Conservation (phyloP, 1,284 basidiomycete genomes). For the Boletus coffeatus region DNA sequence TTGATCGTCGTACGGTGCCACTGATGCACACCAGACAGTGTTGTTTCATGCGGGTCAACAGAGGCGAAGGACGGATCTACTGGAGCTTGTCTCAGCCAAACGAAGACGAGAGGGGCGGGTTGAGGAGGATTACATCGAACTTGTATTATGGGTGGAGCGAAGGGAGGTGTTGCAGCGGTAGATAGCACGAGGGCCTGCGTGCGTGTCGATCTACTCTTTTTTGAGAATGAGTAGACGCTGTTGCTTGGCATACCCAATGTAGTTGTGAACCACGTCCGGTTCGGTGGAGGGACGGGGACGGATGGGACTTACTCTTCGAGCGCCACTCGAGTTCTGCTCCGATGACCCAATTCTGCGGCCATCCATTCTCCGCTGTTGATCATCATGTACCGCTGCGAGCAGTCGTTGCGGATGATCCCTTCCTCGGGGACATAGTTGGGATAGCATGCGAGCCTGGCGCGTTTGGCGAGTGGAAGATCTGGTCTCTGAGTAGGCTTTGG, state of each 20-base stretch:
- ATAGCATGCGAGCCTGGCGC: conserved; percentile 61
- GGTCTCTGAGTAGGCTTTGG: conserved; percentile 36
- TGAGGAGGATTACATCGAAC: conserved; percentile 92
- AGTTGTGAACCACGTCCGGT: background rate
- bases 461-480: conserved; percentile 66
- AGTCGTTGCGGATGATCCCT: conserved; percentile 94
- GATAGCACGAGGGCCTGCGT: conserved; percentile 61
- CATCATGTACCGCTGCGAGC: conserved; percentile 70
- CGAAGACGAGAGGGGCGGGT: conserved; percentile 79
- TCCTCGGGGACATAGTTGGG: conserved; percentile 83
- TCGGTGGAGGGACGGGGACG: background rate
- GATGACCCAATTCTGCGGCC: conserved; percentile 83
- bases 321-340: conserved; percentile 81
- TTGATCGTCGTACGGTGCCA: conserved; percentile 93
- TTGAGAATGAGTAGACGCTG: conserved; percentile 54
- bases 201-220: conserved; percentile 58
- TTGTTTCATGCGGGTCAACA: conserved; percentile 87
- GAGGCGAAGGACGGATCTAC: conserved; percentile 88
- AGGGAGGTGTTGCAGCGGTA: conserved; percentile 54
- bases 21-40: conserved; percentile 99
- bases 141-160: conserved; percentile 53
- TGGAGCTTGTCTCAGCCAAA: conserved; percentile 85
- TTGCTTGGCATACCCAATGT: conserved; percentile 62
- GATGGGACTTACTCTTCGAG: conserved; percentile 83
- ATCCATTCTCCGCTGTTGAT: conserved; percentile 66